Evolutionary conservation across 1,139 yeast genomes (phyloP), one percentile per base, ranked within the genome.

Genomic region (Suhomyces panamericanus): DNA sequence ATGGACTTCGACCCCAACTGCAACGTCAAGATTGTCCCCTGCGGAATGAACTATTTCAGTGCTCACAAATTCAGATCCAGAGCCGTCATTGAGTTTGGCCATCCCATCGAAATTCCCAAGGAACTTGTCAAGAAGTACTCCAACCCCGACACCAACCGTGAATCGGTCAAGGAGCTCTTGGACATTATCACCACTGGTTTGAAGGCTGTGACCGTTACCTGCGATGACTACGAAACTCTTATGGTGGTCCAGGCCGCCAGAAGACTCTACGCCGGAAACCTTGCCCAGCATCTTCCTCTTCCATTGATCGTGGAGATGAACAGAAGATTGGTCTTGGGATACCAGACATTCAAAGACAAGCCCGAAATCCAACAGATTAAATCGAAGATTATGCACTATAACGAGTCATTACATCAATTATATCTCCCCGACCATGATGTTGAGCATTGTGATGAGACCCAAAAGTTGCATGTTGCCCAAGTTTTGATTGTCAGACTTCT

Each of bases 1-100:
- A 59, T 66, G 75, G 87, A 83, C 14, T 73, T 78, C 41, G 76
- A 81, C 49, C 89, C 95, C 0, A 75, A 80, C 36, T 81, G 86
- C 50, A 81, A 82, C 24, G 72, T 74, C 17, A 65, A 61, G 37
- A 64, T 74, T 35, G 71, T 74, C 5, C 79, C 78, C 1, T 74
- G 73, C 35, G 79, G 79, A 6, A 64, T 74, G 62, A 73, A 71
- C 51, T 74, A 74, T 57, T 74, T 74, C 57, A 73, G 70, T 52
- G 73, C 78, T 16, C 73, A 74, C 54, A 69, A 63, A 51, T 74
- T 74, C 53, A 59, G 79, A 51, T 66, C 73, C n/a, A 58, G 79
- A 44, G 78, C 74, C 4, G 79, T 74, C 6, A 64, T 73, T 31
- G 78, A 73, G 52, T 74, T 70, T 50, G 79, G 79, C 8, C 63